Percentiles rank a stretch among this genome's conserved stretches.
Conservation (phyloP, 2,329 filamentous ascomycete species). For the Pyrenochaeta sp. region DNA sequence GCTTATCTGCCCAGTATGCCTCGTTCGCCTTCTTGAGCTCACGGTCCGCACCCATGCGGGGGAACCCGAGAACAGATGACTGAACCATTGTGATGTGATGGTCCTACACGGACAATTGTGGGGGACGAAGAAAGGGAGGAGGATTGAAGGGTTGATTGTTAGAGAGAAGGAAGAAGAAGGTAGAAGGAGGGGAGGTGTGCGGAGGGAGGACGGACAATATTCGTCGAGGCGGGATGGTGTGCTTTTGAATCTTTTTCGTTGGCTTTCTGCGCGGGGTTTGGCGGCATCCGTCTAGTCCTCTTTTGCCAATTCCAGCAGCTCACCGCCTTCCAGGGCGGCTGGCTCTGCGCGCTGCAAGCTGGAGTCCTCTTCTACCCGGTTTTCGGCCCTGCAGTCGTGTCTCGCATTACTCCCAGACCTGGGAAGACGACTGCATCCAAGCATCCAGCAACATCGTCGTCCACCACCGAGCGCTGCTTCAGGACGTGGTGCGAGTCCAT, state of each 20-base stretch:
- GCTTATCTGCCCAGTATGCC: slow-evolving; percentile 95
- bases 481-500: not conserved
- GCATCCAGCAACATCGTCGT: not conserved
- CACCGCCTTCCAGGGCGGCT: slow-evolving; percentile 1
- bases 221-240: slow-evolving; percentile 41
- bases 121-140: slow-evolving; percentile 12
- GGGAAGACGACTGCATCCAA: not conserved
- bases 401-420: not conserved
- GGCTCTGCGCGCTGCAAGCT: not conserved
- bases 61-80: slow-evolving; percentile 91
- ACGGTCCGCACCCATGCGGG: slow-evolving; percentile 97
- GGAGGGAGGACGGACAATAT: slow-evolving; percentile 14
- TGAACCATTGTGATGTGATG: slow-evolving; percentile 56
- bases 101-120: slow-evolving; percentile 18
- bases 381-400: not conserved
- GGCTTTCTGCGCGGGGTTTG: slow-evolving; percentile 34
- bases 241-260: slow-evolving; percentile 46
- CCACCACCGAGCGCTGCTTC: not conserved
- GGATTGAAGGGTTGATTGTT: slow-evolving; percentile 5
- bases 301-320: not conserved
- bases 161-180: slow-evolving; percentile 8
- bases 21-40: slow-evolving; percentile 99
- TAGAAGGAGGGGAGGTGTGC: slow-evolving; percentile 17
- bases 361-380: not conserved
- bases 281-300: not conserved